Base-by-base conservation (phyloP, 129 eudicot genomes). In the Helichrysum umbraculigerum region DNA sequence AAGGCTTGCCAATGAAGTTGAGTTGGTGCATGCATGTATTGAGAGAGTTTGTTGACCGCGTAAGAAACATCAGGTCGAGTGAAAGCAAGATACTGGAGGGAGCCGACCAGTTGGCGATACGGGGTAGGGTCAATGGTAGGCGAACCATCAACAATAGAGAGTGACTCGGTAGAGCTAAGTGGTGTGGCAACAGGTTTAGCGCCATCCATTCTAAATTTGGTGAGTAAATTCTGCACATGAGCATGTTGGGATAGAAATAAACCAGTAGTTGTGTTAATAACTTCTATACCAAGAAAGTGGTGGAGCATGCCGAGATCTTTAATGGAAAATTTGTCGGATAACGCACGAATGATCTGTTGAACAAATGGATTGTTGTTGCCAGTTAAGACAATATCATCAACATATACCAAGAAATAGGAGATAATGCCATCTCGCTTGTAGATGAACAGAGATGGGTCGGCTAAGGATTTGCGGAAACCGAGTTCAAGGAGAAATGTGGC, bases 211-310 rank as follows among this genome's bases (percentile, higher is more conserved):
- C 30, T 15, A 16, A 59, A 37, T 10, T 16, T 14, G 16, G 57
- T 47, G 6, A 78, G 77, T 1, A 78, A 14, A 7, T 78, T 69
- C 6, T 29, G 68, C 4, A 78, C 16, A 56, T 78, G 73, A 0
- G 63, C 62, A 29, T 66, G 73, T 78, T 78, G 77, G 9, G 62
- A 35, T 4, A 70, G 52, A 28, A 78, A 78, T 12, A 78, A 22
- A 28, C 77, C 77, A 21, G 3, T 22, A 9, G 65, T 2, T 6
- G 69, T 56, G 2, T 59, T 28, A 12, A 70, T 59, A 0, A 70
- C 73, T 72, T 79, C 72, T 14, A 78, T 37, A 5, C 82, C 82
- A 19, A 78, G 66, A 19, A 78, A 78, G 39, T 78, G 66, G 62
- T 63, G 59, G 3, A 79, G 54, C 12, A 5, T 20, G 19, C 83